Percentiles rank a stretch among this genome's conserved stretches.
Evolutionary conservation across 331 rosid species (phyloP).

Genomic region (Dryas integrifolia): DNA sequence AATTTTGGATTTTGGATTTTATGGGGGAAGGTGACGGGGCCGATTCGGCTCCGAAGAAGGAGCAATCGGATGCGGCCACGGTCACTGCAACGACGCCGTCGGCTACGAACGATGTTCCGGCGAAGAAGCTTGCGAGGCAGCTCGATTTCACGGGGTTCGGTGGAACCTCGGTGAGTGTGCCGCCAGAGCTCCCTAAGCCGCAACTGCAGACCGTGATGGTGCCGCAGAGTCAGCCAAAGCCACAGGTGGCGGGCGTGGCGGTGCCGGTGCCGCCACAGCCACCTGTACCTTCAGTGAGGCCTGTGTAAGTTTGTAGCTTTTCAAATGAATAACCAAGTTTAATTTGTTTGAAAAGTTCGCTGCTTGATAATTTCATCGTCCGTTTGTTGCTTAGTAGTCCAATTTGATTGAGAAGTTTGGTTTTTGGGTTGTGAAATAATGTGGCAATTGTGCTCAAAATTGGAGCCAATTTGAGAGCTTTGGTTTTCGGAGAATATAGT

Average conservation of each 20-base stretch:
- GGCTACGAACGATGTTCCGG: slow-evolving; percentile 49
- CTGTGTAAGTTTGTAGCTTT: slow-evolving; percentile 53
- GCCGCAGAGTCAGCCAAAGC: slow-evolving; percentile 31
- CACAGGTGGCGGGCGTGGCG: slow-evolving; percentile 30
- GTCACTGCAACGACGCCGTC: slow-evolving; percentile 23
- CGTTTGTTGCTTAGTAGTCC: not conserved
- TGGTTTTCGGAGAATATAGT: not conserved
- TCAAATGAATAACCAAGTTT: not conserved
- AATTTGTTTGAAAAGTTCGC: slow-evolving; percentile 8
- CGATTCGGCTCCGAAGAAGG: slow-evolving; percentile 45
- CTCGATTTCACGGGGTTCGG: slow-evolving; percentile 50
- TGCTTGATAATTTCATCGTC: not conserved
- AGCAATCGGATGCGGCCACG: slow-evolving; percentile 38
- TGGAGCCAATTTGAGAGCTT: slow-evolving; percentile 12
- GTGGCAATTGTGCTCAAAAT: slow-evolving; percentile 8
- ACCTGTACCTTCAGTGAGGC: slow-evolving; percentile 50
- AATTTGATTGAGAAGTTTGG: slow-evolving; percentile 12
- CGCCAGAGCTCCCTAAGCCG: slow-evolving; percentile 42
- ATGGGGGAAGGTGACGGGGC: slow-evolving; percentile 85
- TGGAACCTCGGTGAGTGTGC: slow-evolving; percentile 37
- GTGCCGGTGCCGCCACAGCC: slow-evolving; percentile 38
- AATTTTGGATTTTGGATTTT: slow-evolving; percentile 31
- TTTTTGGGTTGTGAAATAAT: not conserved
- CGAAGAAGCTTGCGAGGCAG: slow-evolving; percentile 64
- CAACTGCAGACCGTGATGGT: slow-evolving; percentile 23